phyloP scores from a whole-genome alignment of 2,329 filamentous ascomycete species.

The Diaporthe destruens region DNA sequence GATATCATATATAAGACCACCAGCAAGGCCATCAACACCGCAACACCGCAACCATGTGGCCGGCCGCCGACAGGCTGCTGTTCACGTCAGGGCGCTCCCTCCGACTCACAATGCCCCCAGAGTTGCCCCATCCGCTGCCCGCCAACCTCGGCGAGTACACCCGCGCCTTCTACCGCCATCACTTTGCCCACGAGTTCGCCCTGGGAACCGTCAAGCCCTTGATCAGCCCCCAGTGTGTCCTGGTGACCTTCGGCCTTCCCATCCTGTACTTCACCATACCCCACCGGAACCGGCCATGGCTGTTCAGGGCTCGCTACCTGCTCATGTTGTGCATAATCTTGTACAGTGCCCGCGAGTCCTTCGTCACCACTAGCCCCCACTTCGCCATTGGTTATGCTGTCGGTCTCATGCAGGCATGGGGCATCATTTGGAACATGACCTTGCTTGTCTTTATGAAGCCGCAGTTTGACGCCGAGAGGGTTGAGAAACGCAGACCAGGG shows the following conservation, averaged over 20 bases:
- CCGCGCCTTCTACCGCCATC: slow-evolving; percentile 37
- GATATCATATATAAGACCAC: not conserved
- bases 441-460: slow-evolving; percentile 67
- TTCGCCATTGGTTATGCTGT: slow-evolving; percentile 63
- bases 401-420: slow-evolving; percentile 65
- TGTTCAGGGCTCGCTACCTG: slow-evolving; percentile 64
- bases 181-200: slow-evolving; percentile 49
- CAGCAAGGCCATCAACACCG: not conserved
- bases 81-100: slow-evolving; percentile 22
- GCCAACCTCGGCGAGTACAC: slow-evolving; percentile 37
- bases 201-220: slow-evolving; percentile 60
- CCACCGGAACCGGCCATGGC: slow-evolving; percentile 62
- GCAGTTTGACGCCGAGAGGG: slow-evolving; percentile 68
- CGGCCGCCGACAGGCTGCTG: slow-evolving; percentile 9
- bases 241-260: slow-evolving; percentile 63
- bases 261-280: slow-evolving; percentile 68
- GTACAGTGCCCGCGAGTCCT: slow-evolving; percentile 59
- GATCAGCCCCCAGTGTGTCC: slow-evolving; percentile 64
- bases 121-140: slow-evolving; percentile 1
- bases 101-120: slow-evolving; percentile 23
- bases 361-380: slow-evolving; percentile 62
- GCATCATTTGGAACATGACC: slow-evolving; percentile 61
- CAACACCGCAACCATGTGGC: slow-evolving; percentile 29
- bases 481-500: slow-evolving; percentile 53
- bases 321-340: slow-evolving; percentile 58